Evolutionary conservation across 208 protist species (phyloP).

Genomic region (Plasmodiophora brassicae): DNA sequence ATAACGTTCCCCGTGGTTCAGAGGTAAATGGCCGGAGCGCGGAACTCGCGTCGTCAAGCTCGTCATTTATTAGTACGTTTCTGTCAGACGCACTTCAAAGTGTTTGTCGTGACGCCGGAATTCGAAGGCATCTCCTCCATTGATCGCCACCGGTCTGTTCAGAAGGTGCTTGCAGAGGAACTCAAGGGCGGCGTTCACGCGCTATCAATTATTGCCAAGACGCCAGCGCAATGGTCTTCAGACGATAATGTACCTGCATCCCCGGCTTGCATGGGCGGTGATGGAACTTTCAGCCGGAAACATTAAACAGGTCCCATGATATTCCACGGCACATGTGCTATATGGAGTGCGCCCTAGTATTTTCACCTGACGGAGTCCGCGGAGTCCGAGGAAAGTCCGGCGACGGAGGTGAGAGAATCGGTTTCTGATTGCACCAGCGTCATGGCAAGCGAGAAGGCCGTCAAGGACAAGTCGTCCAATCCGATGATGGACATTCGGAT

Average conservation of each 20-base stretch:
- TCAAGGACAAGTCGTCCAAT: constrained; percentile 29
- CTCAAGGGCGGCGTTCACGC: neutral
- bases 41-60: neutral
- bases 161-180: neutral
- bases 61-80: neutral
- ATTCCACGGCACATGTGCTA: too few relatives aligned
- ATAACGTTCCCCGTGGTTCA: constrained; percentile 7
- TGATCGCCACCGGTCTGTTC: neutral
- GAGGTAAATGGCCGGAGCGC: too few relatives aligned
- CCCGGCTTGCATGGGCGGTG: neutral
- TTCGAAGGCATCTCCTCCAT: neutral
- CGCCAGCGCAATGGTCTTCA: neutral
- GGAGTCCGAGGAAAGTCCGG: too few relatives aligned
- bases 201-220: neutral
- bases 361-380: too few relatives aligned
- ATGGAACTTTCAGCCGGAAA: neutral
- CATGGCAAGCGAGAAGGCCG: neutral
- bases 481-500: constrained; percentile 92
- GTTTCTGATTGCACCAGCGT: too few relatives aligned
- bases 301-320: too few relatives aligned
- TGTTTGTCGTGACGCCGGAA: neutral
- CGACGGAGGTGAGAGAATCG: too few relatives aligned
- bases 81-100: neutral
- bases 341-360: too few relatives aligned
- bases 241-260: neutral